Conservation (phyloP, 495 filamentous ascomycete genomes). For the Trichoderma gamsii region DNA sequence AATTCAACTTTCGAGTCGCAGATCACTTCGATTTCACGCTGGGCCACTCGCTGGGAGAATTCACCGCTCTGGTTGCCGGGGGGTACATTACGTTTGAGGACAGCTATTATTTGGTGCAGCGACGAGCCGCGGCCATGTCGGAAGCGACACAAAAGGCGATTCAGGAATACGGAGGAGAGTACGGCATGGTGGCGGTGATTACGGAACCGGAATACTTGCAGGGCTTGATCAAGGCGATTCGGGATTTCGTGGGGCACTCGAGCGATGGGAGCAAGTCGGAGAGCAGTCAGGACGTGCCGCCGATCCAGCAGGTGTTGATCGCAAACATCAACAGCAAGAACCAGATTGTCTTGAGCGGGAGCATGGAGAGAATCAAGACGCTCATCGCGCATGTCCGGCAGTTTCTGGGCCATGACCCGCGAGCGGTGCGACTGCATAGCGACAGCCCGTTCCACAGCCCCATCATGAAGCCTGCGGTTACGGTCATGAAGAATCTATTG, state of each 20-base stretch:
- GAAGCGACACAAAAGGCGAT: constrained; percentile 60
- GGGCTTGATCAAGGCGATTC: constrained; percentile 61
- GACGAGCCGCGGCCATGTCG: constrained; percentile 80
- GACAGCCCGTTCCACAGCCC: constrained; percentile 91
- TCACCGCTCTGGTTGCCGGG: constrained; percentile 79
- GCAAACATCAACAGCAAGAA: constrained; percentile 95
- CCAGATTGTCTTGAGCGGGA: constrained; percentile 91
- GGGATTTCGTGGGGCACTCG: constrained; percentile 71
- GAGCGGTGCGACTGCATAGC: constrained; percentile 79
- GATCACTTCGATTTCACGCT: constrained; percentile 73
- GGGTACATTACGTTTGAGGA: constrained; percentile 72
- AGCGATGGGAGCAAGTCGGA: constrained; percentile 60
- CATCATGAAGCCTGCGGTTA: constrained; percentile 79
- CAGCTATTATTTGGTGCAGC: constrained; percentile 67
- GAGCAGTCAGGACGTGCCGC: constrained; percentile 55
- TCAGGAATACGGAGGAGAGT: constrained; percentile 61
- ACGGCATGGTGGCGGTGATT: constrained; percentile 91
- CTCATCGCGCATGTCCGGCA: constrained; percentile 85
- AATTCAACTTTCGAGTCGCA: constrained; percentile 68
- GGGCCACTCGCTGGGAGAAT: constrained; percentile 93
- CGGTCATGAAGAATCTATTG: constrained; percentile 62
- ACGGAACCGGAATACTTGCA: constrained; percentile 71
- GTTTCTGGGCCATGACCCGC: constrained; percentile 88
- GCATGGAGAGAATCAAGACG: constrained; percentile 73
- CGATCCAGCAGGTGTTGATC: constrained; percentile 81